Evolutionary conservation across 257 asterid species (phyloP).

Genomic region (Dorcoceras hygrometricum): DNA sequence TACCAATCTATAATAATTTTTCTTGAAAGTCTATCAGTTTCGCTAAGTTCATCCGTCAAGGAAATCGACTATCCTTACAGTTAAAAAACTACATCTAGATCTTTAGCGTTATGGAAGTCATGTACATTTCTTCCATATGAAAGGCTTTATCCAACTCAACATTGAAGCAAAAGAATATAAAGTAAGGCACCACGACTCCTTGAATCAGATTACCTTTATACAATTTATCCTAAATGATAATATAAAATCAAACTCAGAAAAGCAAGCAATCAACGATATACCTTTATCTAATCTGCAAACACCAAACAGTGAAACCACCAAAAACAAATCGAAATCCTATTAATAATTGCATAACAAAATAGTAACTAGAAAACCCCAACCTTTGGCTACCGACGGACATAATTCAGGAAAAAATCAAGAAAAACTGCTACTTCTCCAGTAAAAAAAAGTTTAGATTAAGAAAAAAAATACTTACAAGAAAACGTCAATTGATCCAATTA

Average conservation of each 20-base stretch:
- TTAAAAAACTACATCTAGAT: background rate
- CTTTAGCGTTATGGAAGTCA: background rate
- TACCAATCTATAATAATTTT: background rate
- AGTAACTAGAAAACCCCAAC: background rate
- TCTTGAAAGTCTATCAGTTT: background rate
- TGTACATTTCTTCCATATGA: slow-evolving; percentile 2
- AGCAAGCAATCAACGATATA: background rate
- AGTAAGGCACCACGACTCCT: background rate
- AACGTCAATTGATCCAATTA: background rate
- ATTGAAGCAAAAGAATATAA: background rate
- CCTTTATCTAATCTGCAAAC: slow-evolving; percentile 18
- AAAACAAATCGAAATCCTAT: background rate
- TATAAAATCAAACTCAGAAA: slow-evolving; percentile 19
- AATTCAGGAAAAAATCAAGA: background rate
- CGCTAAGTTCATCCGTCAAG: background rate
- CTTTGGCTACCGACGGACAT: background rate
- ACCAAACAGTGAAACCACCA: slow-evolving; percentile 12
- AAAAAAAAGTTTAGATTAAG: no score
- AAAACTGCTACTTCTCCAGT: background rate
- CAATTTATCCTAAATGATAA: background rate
- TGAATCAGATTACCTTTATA: background rate
- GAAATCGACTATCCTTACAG: background rate
- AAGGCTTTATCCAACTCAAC: background rate
- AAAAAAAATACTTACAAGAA: background rate
- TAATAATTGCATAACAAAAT: background rate